Evolutionary conservation across 352 stramenopile genomes (phyloP).

Genomic region (Pythium chondricola): DNA sequence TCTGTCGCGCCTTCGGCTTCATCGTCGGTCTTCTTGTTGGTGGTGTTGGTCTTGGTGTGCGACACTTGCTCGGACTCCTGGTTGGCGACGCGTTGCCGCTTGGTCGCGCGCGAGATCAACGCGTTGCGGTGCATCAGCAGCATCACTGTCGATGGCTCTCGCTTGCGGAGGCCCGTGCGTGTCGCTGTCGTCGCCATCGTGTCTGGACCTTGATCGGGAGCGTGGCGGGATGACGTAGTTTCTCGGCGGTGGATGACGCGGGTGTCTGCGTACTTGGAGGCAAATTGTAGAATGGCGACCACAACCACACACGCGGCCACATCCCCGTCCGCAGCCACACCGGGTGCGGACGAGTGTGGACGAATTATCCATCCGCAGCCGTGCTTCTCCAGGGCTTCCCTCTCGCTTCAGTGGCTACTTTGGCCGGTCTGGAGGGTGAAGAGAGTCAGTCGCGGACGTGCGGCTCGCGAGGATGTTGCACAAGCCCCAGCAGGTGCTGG

Average conservation of each 20-base stretch:
- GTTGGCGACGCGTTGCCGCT: slow-evolving; percentile 4
- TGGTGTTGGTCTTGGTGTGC: slow-evolving; percentile 1
- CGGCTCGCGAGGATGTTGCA: no score
- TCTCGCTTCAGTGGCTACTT: no score
- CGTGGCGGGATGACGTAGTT: neutral
- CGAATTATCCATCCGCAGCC: no score
- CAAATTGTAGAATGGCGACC: slow-evolving; percentile 19
- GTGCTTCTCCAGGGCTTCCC: no score
- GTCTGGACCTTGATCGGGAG: no score
- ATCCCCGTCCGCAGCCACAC: neutral
- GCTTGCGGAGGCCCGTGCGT: slow-evolving; percentile 18
- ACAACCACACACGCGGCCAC: neutral
- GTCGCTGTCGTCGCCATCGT: neutral
- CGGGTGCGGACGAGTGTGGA: no score
- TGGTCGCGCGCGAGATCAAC: slow-evolving; percentile 18
- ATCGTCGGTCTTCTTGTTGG: slow-evolving; percentile 1
- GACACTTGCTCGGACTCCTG: neutral
- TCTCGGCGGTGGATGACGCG: neutral
- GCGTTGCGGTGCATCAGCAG: slow-evolving; percentile 13
- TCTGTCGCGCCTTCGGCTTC: neutral
- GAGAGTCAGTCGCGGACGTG: no score
- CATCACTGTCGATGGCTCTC: slow-evolving; percentile 9
- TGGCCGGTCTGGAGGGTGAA: no score
- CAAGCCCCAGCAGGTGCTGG: no score
- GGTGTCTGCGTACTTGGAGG: neutral